These are phyloP conservation scores for Arachis stenosperma DNA, from an alignment of 306 rosid species.

Conservation along the genomic window DNA sequence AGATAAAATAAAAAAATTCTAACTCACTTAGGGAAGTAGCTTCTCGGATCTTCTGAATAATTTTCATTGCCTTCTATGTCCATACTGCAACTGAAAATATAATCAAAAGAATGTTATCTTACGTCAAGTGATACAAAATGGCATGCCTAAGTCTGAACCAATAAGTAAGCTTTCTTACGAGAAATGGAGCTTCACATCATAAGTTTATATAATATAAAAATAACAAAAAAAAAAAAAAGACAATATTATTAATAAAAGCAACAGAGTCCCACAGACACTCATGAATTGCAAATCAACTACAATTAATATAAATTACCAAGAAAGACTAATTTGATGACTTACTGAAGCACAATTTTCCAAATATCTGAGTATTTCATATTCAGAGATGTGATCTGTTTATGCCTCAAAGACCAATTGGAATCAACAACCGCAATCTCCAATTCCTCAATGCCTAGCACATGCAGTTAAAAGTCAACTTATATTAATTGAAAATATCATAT, in stretches of 20 bases:
- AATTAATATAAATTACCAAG: conserved; percentile 14
- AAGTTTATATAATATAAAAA: conserved; percentile 6
- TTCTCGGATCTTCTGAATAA: conserved; percentile 49
- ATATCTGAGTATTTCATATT: conserved; percentile 62
- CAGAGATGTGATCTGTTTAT: conserved; percentile 62
- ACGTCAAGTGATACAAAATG: conserved; percentile 25
- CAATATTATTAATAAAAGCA: conserved; percentile 16
- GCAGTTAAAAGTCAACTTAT: conserved; percentile 34
- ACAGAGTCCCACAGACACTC: conserved; percentile 11
- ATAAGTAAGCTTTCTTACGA: neutral
- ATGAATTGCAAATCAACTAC: conserved; percentile 35
- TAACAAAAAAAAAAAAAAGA: neutral
- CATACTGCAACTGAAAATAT: conserved; percentile 41
- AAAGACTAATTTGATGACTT: conserved; percentile 45
- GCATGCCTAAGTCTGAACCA: conserved; percentile 14
- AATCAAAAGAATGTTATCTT: conserved; percentile 15
- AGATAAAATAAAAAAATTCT: conserved; percentile 36
- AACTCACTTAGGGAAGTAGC: conserved; percentile 82
- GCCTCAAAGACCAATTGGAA: conserved; percentile 68
- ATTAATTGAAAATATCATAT: conserved; percentile 15
- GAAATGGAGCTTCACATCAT: neutral
- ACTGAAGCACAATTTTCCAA: conserved; percentile 59
- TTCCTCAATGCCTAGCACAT: conserved; percentile 70
- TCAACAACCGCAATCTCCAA: conserved; percentile 72
- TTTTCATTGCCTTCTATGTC: conserved; percentile 52